These are phyloP conservation scores for Xylariaceae sp. DNA, from an alignment of 2,329 filamentous ascomycete species.

Conservation along the genomic window DNA sequence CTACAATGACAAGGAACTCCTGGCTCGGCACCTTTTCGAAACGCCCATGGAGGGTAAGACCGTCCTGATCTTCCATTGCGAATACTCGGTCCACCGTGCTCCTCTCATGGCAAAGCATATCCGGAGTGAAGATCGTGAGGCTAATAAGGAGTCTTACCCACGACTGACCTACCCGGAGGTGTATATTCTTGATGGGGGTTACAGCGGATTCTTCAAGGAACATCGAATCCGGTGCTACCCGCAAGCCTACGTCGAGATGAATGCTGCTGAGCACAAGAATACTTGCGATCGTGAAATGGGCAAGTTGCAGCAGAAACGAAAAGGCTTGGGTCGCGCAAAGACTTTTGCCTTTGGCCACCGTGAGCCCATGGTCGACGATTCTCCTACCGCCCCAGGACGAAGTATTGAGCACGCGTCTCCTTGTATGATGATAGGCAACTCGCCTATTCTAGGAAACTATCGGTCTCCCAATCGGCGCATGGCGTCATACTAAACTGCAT, in stretches of 20 bases:
- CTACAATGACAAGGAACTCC: conserved; percentile 91
- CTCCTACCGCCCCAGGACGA: conserved; percentile 55
- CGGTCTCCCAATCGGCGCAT: conserved; percentile 58
- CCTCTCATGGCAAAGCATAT: conserved; percentile 95
- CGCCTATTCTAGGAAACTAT: conserved; percentile 45
- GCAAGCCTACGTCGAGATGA: conserved; percentile 97
- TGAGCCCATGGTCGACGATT: conserved; percentile 52
- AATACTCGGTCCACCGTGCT: conserved; percentile 95
- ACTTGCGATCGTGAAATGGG: conserved; percentile 95
- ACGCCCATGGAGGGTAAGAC: conserved; percentile 66
- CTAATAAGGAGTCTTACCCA: conserved; percentile 85
- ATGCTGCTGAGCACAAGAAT: conserved; percentile 82
- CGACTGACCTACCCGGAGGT: conserved; percentile 91
- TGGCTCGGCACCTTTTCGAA: conserved; percentile 76
- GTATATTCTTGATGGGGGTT: conserved; percentile 95
- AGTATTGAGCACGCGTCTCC: conserved; percentile 39
- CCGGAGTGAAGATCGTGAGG: conserved; percentile 80
- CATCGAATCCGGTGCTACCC: conserved; percentile 82
- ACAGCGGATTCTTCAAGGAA: conserved; percentile 85
- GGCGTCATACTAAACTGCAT: conserved; percentile 54
- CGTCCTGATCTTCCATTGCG: conserved; percentile 91
- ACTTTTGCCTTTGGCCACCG: conserved; percentile 93
- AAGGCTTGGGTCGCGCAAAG: conserved; percentile 81
- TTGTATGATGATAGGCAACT: conserved; percentile 45
- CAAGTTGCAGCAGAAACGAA: conserved; percentile 80